Evolutionary conservation across 2,329 filamentous ascomycete species (phyloP).

Genomic region (Lachnellula arida): DNA sequence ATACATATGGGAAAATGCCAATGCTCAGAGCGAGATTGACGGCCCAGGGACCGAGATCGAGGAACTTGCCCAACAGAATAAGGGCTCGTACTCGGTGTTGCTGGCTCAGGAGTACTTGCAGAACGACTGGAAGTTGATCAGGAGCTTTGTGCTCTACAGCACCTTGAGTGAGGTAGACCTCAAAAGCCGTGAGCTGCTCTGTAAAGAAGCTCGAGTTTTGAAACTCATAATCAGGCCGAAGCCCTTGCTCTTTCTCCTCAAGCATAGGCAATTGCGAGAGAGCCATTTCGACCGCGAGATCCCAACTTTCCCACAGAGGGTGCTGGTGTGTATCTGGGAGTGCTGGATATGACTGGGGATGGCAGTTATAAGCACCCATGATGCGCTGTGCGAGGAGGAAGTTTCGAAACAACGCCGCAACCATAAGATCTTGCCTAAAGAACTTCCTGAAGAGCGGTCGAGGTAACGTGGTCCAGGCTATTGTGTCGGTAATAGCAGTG

Average conservation of each 20-base stretch:
- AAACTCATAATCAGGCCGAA: constrained; percentile 71
- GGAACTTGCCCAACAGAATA: constrained; percentile 85
- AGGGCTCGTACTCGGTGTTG: constrained; percentile 88
- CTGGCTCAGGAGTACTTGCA: constrained; percentile 93
- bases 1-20: constrained; percentile 97
- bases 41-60: constrained; percentile 95
- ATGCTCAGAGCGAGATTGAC: constrained; percentile 98
- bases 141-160: constrained; percentile 82
- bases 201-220: constrained; percentile 94
- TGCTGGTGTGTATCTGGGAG: constrained; percentile 95
- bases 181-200: constrained; percentile 94
- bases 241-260: constrained; percentile 69
- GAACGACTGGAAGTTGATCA: constrained; percentile 90
- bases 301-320: constrained; percentile 95
- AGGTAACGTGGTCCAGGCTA: constrained; percentile 93
- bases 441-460: constrained; percentile 92
- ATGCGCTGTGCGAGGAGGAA: constrained; percentile 91
- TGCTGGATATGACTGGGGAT: constrained; percentile 84
- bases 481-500: constrained; percentile 96
- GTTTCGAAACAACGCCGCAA: constrained; percentile 95
- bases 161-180: constrained; percentile 84
- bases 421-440: constrained; percentile 96
- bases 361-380: constrained; percentile 94
- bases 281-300: constrained; percentile 93
- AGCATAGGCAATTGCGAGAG: constrained; percentile 82